Conservation (phyloP, 2,329 filamentous ascomycete genomes). For the Verticillium isaacii region DNA sequence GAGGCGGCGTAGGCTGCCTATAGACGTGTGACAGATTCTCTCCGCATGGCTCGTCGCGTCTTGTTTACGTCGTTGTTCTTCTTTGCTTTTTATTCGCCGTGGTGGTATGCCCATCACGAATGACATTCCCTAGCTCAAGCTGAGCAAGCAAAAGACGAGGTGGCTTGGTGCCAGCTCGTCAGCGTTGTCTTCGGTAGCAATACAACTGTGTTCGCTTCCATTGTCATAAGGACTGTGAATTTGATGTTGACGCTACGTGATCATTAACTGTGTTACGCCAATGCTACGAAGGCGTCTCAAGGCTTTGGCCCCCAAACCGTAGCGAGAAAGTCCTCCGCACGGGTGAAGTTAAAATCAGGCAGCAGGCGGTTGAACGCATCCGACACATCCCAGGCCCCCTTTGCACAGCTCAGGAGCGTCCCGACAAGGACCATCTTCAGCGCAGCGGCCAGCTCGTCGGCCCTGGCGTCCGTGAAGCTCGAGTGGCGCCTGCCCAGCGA, state of each 20-base stretch:
- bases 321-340: conserved; percentile 19
- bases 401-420: conserved; percentile 21
- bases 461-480: conserved; percentile 14
- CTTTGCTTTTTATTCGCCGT: conserved; percentile 4
- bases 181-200: conserved; percentile 13
- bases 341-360: conserved; percentile 26
- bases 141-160: background rate
- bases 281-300: background rate
- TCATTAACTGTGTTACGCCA: no score
- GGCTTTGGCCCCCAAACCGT: conserved; percentile 6
- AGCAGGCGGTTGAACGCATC: conserved; percentile 29
- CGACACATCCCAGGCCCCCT: conserved; percentile 18
- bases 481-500: conserved; percentile 22
- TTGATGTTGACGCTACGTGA: no score
- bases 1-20: conserved; percentile 6
- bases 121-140: conserved; percentile 9
- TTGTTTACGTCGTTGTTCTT: conserved; percentile 1
- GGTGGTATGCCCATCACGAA: conserved; percentile 7
- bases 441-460: conserved; percentile 6
- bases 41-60: conserved; percentile 1
- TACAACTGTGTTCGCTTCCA: conserved; percentile 10
- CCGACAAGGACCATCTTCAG: conserved; percentile 22
- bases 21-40: background rate
- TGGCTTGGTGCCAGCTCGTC: conserved; percentile 3
- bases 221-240: background rate